phyloP scores from a whole-genome alignment of 2,329 filamentous ascomycete genomes.

The Colletotrichum sp. region DNA sequence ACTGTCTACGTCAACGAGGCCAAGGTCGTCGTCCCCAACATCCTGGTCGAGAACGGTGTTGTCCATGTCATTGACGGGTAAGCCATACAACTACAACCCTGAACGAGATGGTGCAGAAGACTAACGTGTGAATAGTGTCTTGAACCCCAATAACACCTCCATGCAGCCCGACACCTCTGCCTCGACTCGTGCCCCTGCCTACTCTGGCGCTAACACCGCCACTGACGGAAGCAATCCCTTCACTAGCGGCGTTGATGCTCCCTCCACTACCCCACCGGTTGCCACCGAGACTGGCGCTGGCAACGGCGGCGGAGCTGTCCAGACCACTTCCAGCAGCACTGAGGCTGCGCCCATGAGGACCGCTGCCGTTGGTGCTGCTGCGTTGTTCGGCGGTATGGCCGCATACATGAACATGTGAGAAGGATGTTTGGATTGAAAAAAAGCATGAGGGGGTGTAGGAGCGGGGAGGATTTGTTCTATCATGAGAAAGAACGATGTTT shows the following conservation, averaged over 20 bases:
- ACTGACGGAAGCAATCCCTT: conserved; percentile 53
- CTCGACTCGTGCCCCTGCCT: conserved; percentile 55
- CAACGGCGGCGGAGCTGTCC: neutral
- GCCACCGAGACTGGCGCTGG: conserved; percentile 28
- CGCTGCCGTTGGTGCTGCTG: conserved; percentile 46
- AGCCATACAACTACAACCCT: too few species aligned
- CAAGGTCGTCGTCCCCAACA: conserved; percentile 50
- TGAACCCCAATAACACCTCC: conserved; percentile 59
- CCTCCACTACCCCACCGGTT: conserved; percentile 42
- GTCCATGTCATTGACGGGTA: conserved; percentile 63
- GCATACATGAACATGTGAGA: conserved; percentile 25
- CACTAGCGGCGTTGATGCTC: conserved; percentile 55
- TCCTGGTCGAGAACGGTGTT: conserved; percentile 60
- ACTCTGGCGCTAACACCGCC: conserved; percentile 54
- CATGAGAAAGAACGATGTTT: neutral
- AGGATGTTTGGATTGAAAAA: neutral
- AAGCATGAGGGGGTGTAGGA: neutral
- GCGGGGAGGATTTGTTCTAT: neutral
- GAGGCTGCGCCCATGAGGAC: conserved; percentile 34
- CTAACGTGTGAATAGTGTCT: conserved; percentile 42
- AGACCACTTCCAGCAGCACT: conserved; percentile 36
- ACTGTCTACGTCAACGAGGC: conserved; percentile 51
- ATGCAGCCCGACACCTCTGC: conserved; percentile 46
- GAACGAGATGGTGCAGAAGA: neutral
- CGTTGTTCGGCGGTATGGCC: conserved; percentile 50